phyloP scores from a whole-genome alignment of 2,329 filamentous ascomycete genomes.

The Aspergillus ruber region DNA sequence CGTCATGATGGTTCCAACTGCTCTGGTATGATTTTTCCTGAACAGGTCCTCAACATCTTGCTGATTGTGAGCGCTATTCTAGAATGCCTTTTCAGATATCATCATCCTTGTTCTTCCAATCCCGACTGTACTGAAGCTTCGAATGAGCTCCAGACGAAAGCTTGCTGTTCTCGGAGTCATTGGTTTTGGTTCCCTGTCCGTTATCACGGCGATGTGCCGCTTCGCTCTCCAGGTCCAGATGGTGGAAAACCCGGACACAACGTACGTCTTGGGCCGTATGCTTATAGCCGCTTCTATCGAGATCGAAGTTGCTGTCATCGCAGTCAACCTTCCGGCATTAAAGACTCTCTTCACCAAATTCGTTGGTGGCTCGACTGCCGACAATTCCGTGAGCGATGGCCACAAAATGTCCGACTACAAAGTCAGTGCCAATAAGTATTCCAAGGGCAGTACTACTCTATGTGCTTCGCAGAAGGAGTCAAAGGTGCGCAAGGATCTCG shows the following conservation, averaged over 20 bases:
- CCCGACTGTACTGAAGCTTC: not conserved
- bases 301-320: not conserved
- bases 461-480: not conserved
- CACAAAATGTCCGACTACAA: not conserved
- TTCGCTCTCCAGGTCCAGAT: not conserved
- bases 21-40: not conserved
- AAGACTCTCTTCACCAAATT: not conserved
- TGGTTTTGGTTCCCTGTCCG: not conserved
- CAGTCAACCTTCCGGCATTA: not conserved
- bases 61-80: not conserved
- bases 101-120: not conserved
- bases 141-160: not conserved
- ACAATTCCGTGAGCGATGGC: not conserved
- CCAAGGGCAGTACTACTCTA: not conserved
- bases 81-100: not conserved
- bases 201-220: not conserved
- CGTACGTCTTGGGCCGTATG: not conserved
- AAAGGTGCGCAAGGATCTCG: not conserved
- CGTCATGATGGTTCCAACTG: slow-evolving; percentile 1
- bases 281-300: not conserved
- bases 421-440: not conserved
- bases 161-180: not conserved
- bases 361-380: not conserved
- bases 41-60: not conserved
- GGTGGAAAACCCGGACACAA: not conserved